Evolutionary conservation across 441 rosid species (phyloP), one percentile per base, ranked within the genome.

Genomic region (Aquilaria agallochum): DNA sequence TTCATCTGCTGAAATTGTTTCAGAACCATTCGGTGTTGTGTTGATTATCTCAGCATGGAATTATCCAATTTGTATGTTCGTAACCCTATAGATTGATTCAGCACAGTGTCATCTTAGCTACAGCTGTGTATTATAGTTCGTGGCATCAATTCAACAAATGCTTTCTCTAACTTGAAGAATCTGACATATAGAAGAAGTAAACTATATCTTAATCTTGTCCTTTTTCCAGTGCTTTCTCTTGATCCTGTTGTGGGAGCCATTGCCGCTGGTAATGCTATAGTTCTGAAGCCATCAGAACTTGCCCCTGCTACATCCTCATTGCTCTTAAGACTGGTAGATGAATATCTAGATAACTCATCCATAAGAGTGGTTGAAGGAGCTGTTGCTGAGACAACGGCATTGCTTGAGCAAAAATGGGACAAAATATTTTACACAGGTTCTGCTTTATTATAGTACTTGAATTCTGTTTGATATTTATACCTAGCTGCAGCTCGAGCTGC

Each of bases 381-480:
- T 57, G 85, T 78, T 62, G 44, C 80, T 58, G 93, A 84, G 77
- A 84, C 87, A 46, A 51, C 86, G 50, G 84, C 86, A 3, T 76
- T 89, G 53, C 78, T 89, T 64, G 93, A 86, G 67, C 96, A 89
- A 48, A 86, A 84, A 65, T 89, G 96, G 96, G 89, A 89, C 69
- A 89, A 89, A 68, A 89, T 89, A 73, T 64, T 81, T 56, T 89
- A 86, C 62, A 89, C 96, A 79, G 96, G 96, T 89, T 58, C 63
- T 44, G 36, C 52, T 54, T 50, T 2, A 8, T 52, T 42, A 40
- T 27, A n/a, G 34, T 33, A 53, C 9, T 7, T 48, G 4, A 44
- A 20, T 33, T 14, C 40, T 34, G 20, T 59, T 36, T 36, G 3
- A 36, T 36, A 36, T 36, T 5, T 36, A 4, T 36, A 36, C 42